These are phyloP conservation scores for Rutstroemia sp. DNA, from an alignment of 2,329 filamentous ascomycete genomes.

Conservation along the genomic window DNA sequence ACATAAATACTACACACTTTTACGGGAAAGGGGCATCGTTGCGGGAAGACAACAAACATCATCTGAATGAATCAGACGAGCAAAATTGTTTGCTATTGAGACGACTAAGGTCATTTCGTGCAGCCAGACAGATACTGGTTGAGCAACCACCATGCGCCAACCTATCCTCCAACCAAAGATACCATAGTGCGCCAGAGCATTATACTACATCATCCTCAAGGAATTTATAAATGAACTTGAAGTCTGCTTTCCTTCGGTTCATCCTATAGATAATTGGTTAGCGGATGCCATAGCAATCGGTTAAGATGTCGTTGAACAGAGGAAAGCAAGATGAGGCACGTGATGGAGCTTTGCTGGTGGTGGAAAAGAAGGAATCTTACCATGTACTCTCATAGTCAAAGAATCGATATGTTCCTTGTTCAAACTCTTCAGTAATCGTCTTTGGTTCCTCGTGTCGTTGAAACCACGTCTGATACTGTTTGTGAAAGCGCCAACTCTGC, in stretches of 20 bases:
- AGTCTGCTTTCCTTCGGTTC: constrained; percentile 95
- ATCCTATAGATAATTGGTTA: constrained; percentile 55
- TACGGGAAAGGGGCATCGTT: neutral
- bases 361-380: constrained; percentile 40
- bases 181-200: constrained; percentile 53
- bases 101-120: constrained; percentile 19
- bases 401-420: constrained; percentile 97
- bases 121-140: constrained; percentile 51
- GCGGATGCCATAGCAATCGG: neutral
- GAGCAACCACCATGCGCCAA: constrained; percentile 51
- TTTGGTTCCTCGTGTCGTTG: constrained; percentile 98
- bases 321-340: too few relatives aligned
- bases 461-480: constrained; percentile 99
- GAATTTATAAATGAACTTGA: constrained; percentile 98
- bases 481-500: constrained; percentile 98
- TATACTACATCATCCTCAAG: constrained; percentile 82
- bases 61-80: constrained; percentile 18
- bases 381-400: constrained; percentile 99
- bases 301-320: neutral
- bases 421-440: constrained; percentile 96
- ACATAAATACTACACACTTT: neutral
- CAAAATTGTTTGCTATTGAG: constrained; percentile 25
- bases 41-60: constrained; percentile 6
- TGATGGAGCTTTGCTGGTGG: neutral
- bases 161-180: constrained; percentile 65